Evolutionary conservation across 176 grass and related monocot genomes (phyloP), one percentile per base, ranked within the genome.

Genomic region (Puya raimondii): DNA sequence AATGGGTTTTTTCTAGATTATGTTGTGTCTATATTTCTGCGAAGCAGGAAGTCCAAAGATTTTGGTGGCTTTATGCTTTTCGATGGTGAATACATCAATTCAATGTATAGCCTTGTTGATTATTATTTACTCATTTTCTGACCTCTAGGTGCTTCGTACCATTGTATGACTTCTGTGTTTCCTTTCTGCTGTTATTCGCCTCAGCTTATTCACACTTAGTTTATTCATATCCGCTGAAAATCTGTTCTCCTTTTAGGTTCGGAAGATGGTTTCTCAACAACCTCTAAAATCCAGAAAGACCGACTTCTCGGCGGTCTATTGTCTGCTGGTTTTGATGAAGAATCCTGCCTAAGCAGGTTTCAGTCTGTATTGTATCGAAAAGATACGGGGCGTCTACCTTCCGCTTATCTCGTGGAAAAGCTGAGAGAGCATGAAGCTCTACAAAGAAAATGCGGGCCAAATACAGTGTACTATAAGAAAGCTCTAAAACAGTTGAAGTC

Each of bases 391-490:
- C 73, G 84, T 56, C 47, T 83, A 17, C 42, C 78, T 48, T 92
- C 83, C 9, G 61, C 74, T 2, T 81, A 92, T 79, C 82, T 92
- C 64, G 69, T 92, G 29, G 78, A 74, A 73, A 88, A 63, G 68
- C 16, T 92, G 78, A 83, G 83, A 26, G 76, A 84, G 42, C 86
- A 92, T 21, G 86, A 92, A 73, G 67, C 64, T 26, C 86, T 88
- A 9, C 90, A 92, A 61, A 92, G 70, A 42, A 92, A 88, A 71
- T 92, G 83, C 47, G 83, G 82, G 4, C 90, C 83, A 0, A 48
- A 81, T 53, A 92, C 90, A 70, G 77, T 74, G 23, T 69, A 42
- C 11, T 92, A 78, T 53, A 77, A 64, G 67, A 73, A 86, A 76
- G 80, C 86, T 75, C 20, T 84, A 49, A 71, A 81, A 53, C 66